These are phyloP conservation scores for Aspergillus panamensis DNA, from an alignment of 495 filamentous ascomycete species.

Conservation along the genomic window DNA sequence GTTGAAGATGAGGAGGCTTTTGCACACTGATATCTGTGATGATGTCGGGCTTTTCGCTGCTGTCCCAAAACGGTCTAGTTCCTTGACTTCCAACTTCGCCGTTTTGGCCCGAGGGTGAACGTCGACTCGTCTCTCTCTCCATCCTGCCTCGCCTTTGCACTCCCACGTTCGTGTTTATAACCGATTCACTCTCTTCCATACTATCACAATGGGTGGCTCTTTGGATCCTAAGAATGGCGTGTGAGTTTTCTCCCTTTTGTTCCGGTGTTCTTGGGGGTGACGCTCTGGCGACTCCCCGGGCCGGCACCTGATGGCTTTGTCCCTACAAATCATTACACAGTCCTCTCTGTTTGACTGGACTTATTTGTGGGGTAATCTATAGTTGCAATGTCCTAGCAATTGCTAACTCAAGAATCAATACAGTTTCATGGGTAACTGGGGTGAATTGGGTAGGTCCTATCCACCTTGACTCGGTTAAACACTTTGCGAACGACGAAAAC, in stretches of 20 bases:
- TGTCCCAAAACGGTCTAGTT: slow-evolving; percentile 46
- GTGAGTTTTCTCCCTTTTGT: slow-evolving; percentile 53
- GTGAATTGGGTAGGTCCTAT: slow-evolving; percentile 68
- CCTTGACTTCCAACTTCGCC: slow-evolving; percentile 34
- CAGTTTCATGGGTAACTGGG: slow-evolving; percentile 86
- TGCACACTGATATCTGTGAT: slow-evolving; percentile 21
- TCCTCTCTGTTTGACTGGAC: neutral
- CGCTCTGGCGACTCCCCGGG: slow-evolving; percentile 7
- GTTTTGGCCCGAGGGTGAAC: slow-evolving; percentile 25
- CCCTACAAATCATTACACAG: neutral
- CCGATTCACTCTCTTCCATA: slow-evolving; percentile 22
- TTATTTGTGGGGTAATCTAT: neutral
- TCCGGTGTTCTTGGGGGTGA: neutral
- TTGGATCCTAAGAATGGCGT: slow-evolving; percentile 63
- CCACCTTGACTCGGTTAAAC: slow-evolving; percentile 9
- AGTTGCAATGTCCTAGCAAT: neutral
- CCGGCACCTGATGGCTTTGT: slow-evolving; percentile 12
- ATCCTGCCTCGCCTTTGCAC: slow-evolving; percentile 24
- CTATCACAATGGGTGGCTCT: slow-evolving; percentile 63
- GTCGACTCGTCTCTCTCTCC: slow-evolving; percentile 28
- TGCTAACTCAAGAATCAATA: slow-evolving; percentile 28
- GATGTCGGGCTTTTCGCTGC: slow-evolving; percentile 41
- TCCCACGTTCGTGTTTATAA: slow-evolving; percentile 24
- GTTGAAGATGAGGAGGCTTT: slow-evolving; percentile 10
- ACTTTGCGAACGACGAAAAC: slow-evolving; percentile 1